These are phyloP conservation scores for Crithidia bombi DNA, from an alignment of 208 protist genomes.

Conservation along the genomic window DNA sequence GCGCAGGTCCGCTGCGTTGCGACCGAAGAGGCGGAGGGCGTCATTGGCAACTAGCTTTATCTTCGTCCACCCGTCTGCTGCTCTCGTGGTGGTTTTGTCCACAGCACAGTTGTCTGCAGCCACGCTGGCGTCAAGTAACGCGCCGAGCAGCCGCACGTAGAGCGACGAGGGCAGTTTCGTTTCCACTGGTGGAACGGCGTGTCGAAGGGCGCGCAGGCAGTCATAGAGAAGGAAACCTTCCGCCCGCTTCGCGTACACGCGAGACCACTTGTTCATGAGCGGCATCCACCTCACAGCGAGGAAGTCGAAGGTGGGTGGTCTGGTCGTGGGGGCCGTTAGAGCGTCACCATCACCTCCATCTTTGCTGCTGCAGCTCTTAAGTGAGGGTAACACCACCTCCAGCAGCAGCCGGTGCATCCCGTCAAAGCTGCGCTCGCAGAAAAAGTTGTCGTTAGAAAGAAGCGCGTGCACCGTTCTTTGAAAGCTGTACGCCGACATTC, in stretches of 20 bases:
- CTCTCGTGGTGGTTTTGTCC: neutral
- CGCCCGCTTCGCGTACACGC: slow-evolving; percentile 65
- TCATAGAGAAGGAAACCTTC: slow-evolving; percentile 49
- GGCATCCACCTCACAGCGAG: slow-evolving; percentile 72
- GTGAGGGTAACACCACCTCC: slow-evolving; percentile 32
- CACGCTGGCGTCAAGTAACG: slow-evolving; percentile 51
- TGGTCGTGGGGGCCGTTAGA: neutral
- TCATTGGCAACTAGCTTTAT: slow-evolving; percentile 45
- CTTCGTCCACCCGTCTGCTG: slow-evolving; percentile 32
- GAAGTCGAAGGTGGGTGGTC: slow-evolving; percentile 44
- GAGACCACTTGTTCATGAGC: slow-evolving; percentile 74
- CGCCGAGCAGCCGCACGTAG: slow-evolving; percentile 70
- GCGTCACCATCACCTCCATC: neutral
- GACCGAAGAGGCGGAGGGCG: slow-evolving; percentile 62
- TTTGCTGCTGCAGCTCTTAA: slow-evolving; percentile 7
- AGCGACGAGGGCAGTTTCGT: slow-evolving; percentile 63
- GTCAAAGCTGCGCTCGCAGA: slow-evolving; percentile 42
- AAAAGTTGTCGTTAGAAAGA: slow-evolving; percentile 79
- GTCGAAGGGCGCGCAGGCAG: slow-evolving; percentile 45
- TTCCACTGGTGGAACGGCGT: slow-evolving; percentile 44
- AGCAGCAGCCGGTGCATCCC: slow-evolving; percentile 56
- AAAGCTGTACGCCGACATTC: slow-evolving; percentile 36
- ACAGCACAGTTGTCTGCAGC: neutral
- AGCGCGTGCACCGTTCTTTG: slow-evolving; percentile 46
- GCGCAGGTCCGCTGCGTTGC: slow-evolving; percentile 41